Conservation (phyloP, 163 green algal genomes). For the Trebouxiophyceae sp. region DNA sequence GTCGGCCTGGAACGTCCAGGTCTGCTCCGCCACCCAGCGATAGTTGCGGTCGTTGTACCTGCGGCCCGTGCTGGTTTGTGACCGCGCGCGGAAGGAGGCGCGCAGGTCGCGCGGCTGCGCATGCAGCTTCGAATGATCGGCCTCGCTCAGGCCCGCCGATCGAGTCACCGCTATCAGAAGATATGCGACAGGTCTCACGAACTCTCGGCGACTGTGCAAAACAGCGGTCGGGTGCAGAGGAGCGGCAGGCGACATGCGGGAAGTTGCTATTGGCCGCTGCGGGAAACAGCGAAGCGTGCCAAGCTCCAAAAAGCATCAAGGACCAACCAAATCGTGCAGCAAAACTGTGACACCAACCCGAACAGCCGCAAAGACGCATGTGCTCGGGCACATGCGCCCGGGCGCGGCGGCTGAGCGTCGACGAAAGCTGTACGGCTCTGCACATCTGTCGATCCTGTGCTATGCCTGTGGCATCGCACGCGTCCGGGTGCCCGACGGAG, state of each 20-base stretch:
- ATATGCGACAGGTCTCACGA: too few species aligned
- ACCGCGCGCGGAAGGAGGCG: too few species aligned
- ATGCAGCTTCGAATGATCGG: not conserved
- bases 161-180: too few species aligned
- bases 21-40: slow-evolving; percentile 54
- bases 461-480: not conserved
- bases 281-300: too few species aligned
- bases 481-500: not conserved
- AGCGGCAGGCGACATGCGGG: not conserved
- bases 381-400: too few species aligned
- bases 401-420: too few species aligned
- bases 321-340: too few species aligned
- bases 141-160: not conserved
- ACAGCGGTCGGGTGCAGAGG: not conserved
- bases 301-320: too few species aligned
- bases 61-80: not conserved
- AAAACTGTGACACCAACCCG: too few species aligned
- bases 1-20: slow-evolving; percentile 45
- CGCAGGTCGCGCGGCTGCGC: not conserved
- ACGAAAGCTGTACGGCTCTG: too few species aligned
- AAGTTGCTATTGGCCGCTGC: too few species aligned
- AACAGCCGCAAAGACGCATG: too few species aligned
- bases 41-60: slow-evolving; percentile 59
- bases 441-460: not conserved
- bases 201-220: not conserved